Conservation (phyloP, 179 eudicot genomes). For the Corrigiola litoralis region DNA sequence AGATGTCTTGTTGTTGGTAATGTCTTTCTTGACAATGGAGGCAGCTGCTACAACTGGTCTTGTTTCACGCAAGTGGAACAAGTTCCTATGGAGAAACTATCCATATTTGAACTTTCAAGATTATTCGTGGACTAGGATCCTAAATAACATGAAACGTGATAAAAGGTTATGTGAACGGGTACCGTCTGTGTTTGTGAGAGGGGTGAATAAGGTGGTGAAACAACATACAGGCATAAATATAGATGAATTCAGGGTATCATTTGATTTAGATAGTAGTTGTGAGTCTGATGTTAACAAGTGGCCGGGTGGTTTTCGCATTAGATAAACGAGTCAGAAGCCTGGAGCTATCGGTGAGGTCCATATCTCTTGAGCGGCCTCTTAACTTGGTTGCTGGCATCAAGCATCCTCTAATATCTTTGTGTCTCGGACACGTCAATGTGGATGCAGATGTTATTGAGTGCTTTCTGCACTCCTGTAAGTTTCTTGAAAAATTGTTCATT, state of each 20-base stretch:
- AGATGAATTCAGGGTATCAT: neutral
- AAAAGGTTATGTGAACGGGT: neutral
- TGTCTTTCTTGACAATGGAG: too few relatives aligned
- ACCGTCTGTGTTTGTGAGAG: neutral
- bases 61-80: too few relatives aligned
- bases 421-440: neutral
- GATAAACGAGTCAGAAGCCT: neutral
- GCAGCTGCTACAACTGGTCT: too few relatives aligned
- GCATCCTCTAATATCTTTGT: neutral
- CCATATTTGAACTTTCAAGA: too few relatives aligned
- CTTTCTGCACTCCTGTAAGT: neutral
- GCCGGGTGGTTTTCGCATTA: constrained; percentile 1
- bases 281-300: neutral
- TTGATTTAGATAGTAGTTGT: neutral
- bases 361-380: neutral
- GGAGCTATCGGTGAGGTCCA: neutral
- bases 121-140: too few relatives aligned
- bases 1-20: too few relatives aligned
- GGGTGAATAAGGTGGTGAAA: neutral
- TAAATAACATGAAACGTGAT: neutral
- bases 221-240: neutral
- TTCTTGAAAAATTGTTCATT: neutral
- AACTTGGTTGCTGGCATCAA: neutral
- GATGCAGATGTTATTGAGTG: neutral
- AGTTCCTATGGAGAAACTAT: too few relatives aligned